Evolutionary conservation across 2,329 filamentous ascomycete genomes (phyloP).

Genomic region (Lasiodiplodia gonubiensis): DNA sequence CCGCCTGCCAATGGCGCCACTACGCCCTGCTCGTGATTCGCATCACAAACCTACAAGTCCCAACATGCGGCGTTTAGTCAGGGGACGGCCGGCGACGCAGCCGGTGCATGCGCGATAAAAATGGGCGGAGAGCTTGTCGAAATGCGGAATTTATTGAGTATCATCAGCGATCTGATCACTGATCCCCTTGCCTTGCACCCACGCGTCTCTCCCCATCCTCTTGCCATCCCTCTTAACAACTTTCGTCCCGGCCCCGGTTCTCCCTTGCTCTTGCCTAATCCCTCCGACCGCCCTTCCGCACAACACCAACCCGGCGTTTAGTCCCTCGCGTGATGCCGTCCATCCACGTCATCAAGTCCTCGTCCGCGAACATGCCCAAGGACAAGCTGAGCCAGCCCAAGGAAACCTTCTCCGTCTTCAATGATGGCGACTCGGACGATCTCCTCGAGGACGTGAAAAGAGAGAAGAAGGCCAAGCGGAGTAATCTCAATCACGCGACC

Average conservation of each 20-base stretch:
- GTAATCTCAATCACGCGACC: neutral
- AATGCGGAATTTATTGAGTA: neutral
- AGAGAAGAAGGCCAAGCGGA: slow-evolving; percentile 6
- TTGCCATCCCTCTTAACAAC: neutral
- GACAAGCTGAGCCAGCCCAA: slow-evolving; percentile 25
- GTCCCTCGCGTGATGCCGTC: neutral
- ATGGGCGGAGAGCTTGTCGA: slow-evolving; percentile 1
- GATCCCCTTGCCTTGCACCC: slow-evolving; percentile 3
- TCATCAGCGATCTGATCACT: neutral
- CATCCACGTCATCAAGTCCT: slow-evolving; percentile 24
- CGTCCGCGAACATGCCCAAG: slow-evolving; percentile 6
- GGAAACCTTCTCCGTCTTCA: slow-evolving; percentile 25
- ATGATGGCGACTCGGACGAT: slow-evolving; percentile 24
- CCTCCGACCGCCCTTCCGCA: neutral
- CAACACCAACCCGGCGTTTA: neutral
- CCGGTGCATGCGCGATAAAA: slow-evolving; percentile 7
- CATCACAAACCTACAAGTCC: neutral
- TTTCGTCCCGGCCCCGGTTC: neutral
- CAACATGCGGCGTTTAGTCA: slow-evolving; percentile 14
- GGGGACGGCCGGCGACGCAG: neutral
- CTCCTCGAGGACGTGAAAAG: slow-evolving; percentile 19
- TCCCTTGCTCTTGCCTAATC: neutral
- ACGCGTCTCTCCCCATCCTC: neutral
- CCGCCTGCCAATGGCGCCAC: neutral
- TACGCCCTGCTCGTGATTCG: slow-evolving; percentile 11